These are phyloP conservation scores for Alternaria arbusti DNA, from an alignment of 2,329 filamentous ascomycete genomes.

Conservation along the genomic window DNA sequence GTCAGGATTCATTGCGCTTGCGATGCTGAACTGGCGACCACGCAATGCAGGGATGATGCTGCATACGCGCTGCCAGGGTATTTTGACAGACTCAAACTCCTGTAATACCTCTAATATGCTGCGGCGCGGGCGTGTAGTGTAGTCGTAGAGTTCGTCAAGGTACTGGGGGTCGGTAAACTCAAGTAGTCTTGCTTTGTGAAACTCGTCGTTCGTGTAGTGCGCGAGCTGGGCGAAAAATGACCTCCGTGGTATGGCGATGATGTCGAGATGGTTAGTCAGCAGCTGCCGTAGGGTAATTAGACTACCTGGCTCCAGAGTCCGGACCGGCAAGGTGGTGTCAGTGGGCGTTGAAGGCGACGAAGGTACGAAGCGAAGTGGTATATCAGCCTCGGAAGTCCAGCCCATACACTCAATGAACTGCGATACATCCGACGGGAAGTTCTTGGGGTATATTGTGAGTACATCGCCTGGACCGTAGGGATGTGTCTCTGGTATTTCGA, in stretches of 20 bases:
- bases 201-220: slow-evolving; percentile 73
- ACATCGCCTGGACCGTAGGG: slow-evolving; percentile 76
- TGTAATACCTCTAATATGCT: slow-evolving; percentile 91
- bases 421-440: slow-evolving; percentile 81
- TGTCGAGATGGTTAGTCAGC: slow-evolving; percentile 82
- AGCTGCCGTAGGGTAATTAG: slow-evolving; percentile 73
- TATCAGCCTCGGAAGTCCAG: slow-evolving; percentile 78
- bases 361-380: slow-evolving; percentile 63
- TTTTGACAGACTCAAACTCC: slow-evolving; percentile 83
- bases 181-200: slow-evolving; percentile 79
- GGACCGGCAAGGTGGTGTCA: slow-evolving; percentile 48
- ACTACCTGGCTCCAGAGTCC: slow-evolving; percentile 47
- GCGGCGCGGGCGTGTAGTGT: slow-evolving; percentile 86
- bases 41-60: slow-evolving; percentile 81
- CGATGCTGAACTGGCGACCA: slow-evolving; percentile 93
- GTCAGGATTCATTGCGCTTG: slow-evolving; percentile 66
- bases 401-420: slow-evolving; percentile 77
- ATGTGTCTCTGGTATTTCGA: slow-evolving; percentile 57
- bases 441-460: slow-evolving; percentile 83
- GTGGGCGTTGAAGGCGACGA: slow-evolving; percentile 37
- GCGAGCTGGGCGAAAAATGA: slow-evolving; percentile 82
- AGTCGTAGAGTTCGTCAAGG: slow-evolving; percentile 93
- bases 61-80: slow-evolving; percentile 76
- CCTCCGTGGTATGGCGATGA: slow-evolving; percentile 86
- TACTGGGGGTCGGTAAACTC: slow-evolving; percentile 83